A percentile compares a stretch with the other conserved stretches of the same genome.
Conservation (phyloP, 2,329 filamentous ascomycete species). For the Talaromyces sp. region DNA sequence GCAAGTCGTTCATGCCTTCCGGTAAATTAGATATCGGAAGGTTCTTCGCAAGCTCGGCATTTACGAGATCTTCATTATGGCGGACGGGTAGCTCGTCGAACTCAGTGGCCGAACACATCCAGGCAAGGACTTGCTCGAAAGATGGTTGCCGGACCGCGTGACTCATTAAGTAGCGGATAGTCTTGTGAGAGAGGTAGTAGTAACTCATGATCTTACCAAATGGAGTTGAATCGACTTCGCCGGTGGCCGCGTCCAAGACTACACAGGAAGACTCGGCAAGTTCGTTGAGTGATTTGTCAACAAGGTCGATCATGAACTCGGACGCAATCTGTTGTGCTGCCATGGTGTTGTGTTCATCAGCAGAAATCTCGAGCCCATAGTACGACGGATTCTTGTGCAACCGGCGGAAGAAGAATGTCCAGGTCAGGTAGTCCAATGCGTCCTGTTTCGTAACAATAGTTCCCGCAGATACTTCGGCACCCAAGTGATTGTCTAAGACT, state of each 20-base stretch:
- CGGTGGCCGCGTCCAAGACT: slow-evolving; percentile 70
- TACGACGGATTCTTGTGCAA: slow-evolving; percentile 98
- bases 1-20: slow-evolving; percentile 61
- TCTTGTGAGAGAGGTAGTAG: slow-evolving; percentile 96
- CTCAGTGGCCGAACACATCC: slow-evolving; percentile 91
- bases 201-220: slow-evolving; percentile 99
- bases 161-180: slow-evolving; percentile 77
- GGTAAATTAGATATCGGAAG: slow-evolving; percentile 61
- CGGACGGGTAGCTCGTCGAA: slow-evolving; percentile 97
- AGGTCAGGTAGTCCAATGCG: slow-evolving; percentile 93
- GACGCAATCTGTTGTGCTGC: slow-evolving; percentile 83
- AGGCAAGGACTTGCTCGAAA: slow-evolving; percentile 79
- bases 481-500: slow-evolving; percentile 93
- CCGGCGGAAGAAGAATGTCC: slow-evolving; percentile 98
- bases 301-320: slow-evolving; percentile 90
- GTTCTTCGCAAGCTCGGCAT: slow-evolving; percentile 79
- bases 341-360: slow-evolving; percentile 85
- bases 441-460: slow-evolving; percentile 95
- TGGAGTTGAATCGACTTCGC: slow-evolving; percentile 83
- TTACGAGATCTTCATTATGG: slow-evolving; percentile 97
- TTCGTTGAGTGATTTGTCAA: slow-evolving; percentile 79
- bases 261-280: slow-evolving; percentile 83
- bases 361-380: slow-evolving; percentile 90
- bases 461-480: slow-evolving; percentile 88
- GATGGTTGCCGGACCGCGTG: slow-evolving; percentile 71